phyloP scores from a whole-genome alignment of 2,329 filamentous ascomycete genomes.

The Xylariaceae sp. region DNA sequence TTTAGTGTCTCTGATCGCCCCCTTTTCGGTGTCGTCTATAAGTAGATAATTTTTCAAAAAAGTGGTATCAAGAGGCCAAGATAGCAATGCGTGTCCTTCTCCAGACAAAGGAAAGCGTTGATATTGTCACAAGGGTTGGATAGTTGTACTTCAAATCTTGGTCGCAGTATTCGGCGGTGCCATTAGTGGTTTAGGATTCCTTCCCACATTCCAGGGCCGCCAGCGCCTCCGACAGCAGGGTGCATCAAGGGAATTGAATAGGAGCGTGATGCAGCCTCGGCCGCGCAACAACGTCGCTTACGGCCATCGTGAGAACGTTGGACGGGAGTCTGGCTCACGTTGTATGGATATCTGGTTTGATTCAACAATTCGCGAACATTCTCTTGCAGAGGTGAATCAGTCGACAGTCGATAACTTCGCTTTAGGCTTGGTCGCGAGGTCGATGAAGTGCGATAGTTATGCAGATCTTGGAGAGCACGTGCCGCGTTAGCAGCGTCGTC shows the following conservation, averaged over 20 bases:
- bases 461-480: constrained; percentile 56
- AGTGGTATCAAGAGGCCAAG: constrained; percentile 31
- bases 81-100: constrained; percentile 18
- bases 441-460: constrained; percentile 43
- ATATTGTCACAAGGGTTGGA: constrained; percentile 29
- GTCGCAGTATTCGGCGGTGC: constrained; percentile 12
- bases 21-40: constrained; percentile 33
- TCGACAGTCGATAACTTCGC: constrained; percentile 56
- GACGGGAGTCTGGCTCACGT: constrained; percentile 30
- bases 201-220: constrained; percentile 63
- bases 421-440: constrained; percentile 44
- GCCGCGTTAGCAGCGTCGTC: constrained; percentile 54
- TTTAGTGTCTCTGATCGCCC: constrained; percentile 32
- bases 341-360: constrained; percentile 31
- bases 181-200: constrained; percentile 52
- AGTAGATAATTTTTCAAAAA: constrained; percentile 28
- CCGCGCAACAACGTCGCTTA: constrained; percentile 65
- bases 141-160: constrained; percentile 10
- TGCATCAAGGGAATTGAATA: constrained; percentile 46
- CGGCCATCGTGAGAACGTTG: constrained; percentile 41
- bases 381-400: constrained; percentile 60
- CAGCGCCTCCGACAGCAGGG: constrained; percentile 45
- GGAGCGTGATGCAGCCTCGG: constrained; percentile 47
- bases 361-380: constrained; percentile 62
- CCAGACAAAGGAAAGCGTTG: constrained; percentile 30